These are phyloP conservation scores for Zizania palustris DNA, from an alignment of 202 grass and related monocot genomes.

Conservation along the genomic window DNA sequence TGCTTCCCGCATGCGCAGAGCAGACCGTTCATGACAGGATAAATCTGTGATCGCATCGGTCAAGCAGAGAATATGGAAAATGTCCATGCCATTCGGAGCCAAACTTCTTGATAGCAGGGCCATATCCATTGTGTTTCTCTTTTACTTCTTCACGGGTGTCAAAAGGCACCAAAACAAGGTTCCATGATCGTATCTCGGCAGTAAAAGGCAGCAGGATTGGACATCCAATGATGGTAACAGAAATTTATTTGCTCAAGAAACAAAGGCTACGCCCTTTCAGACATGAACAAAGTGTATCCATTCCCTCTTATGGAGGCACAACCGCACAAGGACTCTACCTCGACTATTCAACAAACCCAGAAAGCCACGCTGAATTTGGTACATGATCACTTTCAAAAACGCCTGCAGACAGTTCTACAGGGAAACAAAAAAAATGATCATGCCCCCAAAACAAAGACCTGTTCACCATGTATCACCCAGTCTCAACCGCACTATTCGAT, in stretches of 20 bases:
- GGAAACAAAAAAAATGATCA: conserved; percentile 44
- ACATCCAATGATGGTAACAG: neutral
- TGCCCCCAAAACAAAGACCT: conserved; percentile 5
- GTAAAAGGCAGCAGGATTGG: neutral
- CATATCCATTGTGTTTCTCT: too few species aligned
- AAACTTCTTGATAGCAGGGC: too few species aligned
- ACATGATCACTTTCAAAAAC: conserved; percentile 43
- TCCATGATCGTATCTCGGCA: too few species aligned
- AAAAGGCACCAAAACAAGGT: too few species aligned
- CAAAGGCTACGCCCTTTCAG: neutral
- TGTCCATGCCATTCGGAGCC: too few species aligned
- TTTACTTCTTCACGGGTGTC: neutral
- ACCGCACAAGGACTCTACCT: neutral
- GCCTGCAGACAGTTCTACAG: conserved; percentile 34
- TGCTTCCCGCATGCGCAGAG: too few species aligned
- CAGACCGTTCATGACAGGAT: too few species aligned
- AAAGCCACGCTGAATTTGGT: conserved; percentile 16
- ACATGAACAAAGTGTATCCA: conserved; percentile 7
- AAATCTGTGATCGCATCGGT: too few species aligned
- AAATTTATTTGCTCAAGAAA: conserved; percentile 17
- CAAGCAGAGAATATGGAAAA: too few species aligned
- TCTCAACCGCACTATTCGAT: neutral
- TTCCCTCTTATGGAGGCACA: conserved; percentile 4
- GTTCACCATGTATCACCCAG: conserved; percentile 4
- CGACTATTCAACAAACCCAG: conserved; percentile 30